Evolutionary conservation across 257 asterid genomes (phyloP).

Genomic region (Cruciata laevipes): DNA sequence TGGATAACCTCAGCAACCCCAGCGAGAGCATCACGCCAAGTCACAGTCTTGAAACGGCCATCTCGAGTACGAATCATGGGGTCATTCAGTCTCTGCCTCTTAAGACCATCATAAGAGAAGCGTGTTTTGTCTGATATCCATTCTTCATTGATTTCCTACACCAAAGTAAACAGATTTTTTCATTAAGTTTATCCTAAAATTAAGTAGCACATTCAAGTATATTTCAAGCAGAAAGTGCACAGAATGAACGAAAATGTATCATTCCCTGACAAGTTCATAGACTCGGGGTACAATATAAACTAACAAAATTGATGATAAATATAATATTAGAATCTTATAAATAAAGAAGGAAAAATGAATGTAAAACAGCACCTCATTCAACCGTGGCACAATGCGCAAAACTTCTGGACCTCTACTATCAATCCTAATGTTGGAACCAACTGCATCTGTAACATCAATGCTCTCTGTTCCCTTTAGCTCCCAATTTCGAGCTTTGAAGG

Average conservation of each 20-base stretch:
- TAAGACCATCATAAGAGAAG: slow-evolving; percentile 92
- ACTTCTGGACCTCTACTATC: slow-evolving; percentile 99
- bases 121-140: slow-evolving; percentile 99
- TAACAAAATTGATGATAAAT: neutral
- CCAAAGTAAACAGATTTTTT: slow-evolving; percentile 13
- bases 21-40: slow-evolving; percentile 94
- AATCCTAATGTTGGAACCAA: slow-evolving; percentile 96
- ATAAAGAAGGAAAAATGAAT: neutral
- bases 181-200: neutral
- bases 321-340: neutral
- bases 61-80: slow-evolving; percentile 96
- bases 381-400: slow-evolving; percentile 88
- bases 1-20: slow-evolving; percentile 74
- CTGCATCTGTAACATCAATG: slow-evolving; percentile 98
- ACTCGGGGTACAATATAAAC: neutral
- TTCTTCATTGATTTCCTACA: slow-evolving; percentile 94
- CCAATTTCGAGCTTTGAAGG: slow-evolving; percentile 98
- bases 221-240: neutral
- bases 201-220: neutral
- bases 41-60: slow-evolving; percentile 90
- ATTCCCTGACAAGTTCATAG: neutral
- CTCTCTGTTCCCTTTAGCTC: slow-evolving; percentile 97
- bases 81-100: slow-evolving; percentile 96
- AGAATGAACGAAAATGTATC: neutral
- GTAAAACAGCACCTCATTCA: slow-evolving; percentile 66